These are phyloP conservation scores for Clohesyomyces aquaticus DNA, from an alignment of 495 filamentous ascomycete genomes.

Conservation along the genomic window DNA sequence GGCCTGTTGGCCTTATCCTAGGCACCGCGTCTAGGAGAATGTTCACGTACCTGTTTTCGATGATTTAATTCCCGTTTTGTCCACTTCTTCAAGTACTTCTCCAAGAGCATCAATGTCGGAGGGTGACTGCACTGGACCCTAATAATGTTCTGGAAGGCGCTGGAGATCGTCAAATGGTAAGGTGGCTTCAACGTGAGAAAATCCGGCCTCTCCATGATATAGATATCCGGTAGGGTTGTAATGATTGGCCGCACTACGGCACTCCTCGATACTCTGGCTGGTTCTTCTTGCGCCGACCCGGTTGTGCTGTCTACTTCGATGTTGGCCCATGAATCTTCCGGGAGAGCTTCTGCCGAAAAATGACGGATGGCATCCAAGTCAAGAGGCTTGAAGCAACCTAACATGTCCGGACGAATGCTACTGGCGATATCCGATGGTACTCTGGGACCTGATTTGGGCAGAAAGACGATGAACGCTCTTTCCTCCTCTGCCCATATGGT, in stretches of 20 bases:
- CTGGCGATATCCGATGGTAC: conserved; percentile 8
- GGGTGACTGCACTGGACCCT: conserved; percentile 23
- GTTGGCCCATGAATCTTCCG: conserved; percentile 27
- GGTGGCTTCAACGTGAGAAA: conserved; percentile 24
- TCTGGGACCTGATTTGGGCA: conserved; percentile 2
- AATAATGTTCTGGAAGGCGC: not conserved
- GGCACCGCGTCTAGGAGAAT: no score
- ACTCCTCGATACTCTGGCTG: not conserved
- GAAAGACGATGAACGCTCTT: conserved; percentile 21
- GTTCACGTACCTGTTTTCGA: conserved; percentile 14
- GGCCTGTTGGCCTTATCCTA: no score
- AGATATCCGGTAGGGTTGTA: conserved; percentile 15
- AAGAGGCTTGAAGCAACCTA: conserved; percentile 15
- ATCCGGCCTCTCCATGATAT: conserved; percentile 17
- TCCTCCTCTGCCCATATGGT: conserved; percentile 11
- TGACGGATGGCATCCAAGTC: not conserved
- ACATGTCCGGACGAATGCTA: conserved; percentile 14
- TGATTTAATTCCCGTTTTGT: conserved; percentile 23
- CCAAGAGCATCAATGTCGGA: conserved; percentile 17
- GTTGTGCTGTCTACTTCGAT: conserved; percentile 19
- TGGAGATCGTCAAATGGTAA: conserved; percentile 18
- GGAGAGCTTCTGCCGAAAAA: not conserved
- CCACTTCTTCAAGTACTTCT: conserved; percentile 26
- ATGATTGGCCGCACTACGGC: not conserved
- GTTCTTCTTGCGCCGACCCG: conserved; percentile 1